Base-by-base conservation (phyloP, 192 early-diverging fungal species). In the Entrophospora sp. region DNA sequence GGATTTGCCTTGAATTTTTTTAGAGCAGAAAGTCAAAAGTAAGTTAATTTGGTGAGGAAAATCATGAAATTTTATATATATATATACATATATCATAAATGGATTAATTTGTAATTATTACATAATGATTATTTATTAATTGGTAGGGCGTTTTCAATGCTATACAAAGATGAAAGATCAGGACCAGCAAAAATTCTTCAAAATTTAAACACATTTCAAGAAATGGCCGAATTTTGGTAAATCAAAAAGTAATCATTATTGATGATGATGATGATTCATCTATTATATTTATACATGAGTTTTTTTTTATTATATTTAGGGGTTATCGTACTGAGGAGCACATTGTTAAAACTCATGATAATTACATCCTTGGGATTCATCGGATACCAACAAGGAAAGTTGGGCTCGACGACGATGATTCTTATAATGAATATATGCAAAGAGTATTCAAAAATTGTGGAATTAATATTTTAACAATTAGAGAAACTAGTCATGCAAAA, bases 241-340 rank as follows among this genome's bases (percentile, higher is more conserved):
- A 64, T 16, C 9, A 45, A n/a, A 14, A 5, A 25, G n/a, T 40
- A 9, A 13, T 27, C 13, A 6, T 27, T 3, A 53, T 30, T 32
- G 25, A 42, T 43, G 14, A 14, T 40, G 7, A 40, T 40, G 6
- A 9, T 40, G 6, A 27, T 16, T 25, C 1, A 14, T 73, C 52
- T 22, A 34, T 20, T 4, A 1, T 43, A 56, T 18, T 45, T 30
- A 3, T 22, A 59, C n/a, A 27, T 40, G 3, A n/a, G 9, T 36
- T 34, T 2, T 37, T 36, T 51, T 74, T 34, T 22, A 18, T 14
- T 27, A 25, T 5, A 22, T 71, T 62, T 69, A 90, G 91, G 88
- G 82, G 83, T n/a, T 94, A 90, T 65, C 85, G 83, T 9, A 76
- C 87, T 45, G 85, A 97, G 42, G 86, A 92, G 44, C 92, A 97